A percentile compares a stretch with the other conserved stretches of the same genome.
phyloP scores from a whole-genome alignment of 306 rosid species.

The Medicago arabica region DNA sequence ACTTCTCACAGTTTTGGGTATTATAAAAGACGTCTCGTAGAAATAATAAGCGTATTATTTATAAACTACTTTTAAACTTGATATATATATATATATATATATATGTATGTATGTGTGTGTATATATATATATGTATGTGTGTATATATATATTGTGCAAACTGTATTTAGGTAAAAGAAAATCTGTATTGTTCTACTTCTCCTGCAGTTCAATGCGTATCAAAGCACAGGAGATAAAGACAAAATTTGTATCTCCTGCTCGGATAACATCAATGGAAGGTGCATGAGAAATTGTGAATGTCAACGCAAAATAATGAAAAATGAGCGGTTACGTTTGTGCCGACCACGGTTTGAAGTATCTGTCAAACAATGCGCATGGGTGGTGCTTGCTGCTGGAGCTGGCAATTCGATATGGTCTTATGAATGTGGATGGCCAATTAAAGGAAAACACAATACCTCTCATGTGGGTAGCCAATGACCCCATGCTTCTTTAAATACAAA shows the following conservation, averaged over 20 bases:
- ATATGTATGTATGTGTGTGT: too few species aligned
- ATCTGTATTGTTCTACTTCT: neutral
- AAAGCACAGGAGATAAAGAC: neutral
- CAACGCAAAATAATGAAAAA: neutral
- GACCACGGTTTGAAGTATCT: slow-evolving; percentile 42
- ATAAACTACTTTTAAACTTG: too few species aligned
- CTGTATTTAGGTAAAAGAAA: too few species aligned
- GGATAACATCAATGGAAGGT: slow-evolving; percentile 1
- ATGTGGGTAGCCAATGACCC: slow-evolving; percentile 22
- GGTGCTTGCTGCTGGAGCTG: slow-evolving; percentile 15
- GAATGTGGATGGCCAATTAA: slow-evolving; percentile 3
- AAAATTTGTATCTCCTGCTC: too few species aligned
- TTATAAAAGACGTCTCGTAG: too few species aligned
- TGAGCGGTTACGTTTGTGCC: slow-evolving; percentile 16
- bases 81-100: too few species aligned
- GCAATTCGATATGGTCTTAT: slow-evolving; percentile 26
- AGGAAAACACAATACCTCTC: neutral
- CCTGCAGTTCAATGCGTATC: neutral
- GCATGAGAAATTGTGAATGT: neutral
- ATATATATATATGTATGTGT: too few species aligned
- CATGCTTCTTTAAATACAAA: slow-evolving; percentile 35
- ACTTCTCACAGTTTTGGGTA: too few species aligned
- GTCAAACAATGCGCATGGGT: slow-evolving; percentile 21
- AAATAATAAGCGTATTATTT: too few species aligned
- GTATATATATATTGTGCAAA: too few species aligned